Conservation (phyloP, 768 basidiomycete species). For the Symmetrospora coprosmae region DNA sequence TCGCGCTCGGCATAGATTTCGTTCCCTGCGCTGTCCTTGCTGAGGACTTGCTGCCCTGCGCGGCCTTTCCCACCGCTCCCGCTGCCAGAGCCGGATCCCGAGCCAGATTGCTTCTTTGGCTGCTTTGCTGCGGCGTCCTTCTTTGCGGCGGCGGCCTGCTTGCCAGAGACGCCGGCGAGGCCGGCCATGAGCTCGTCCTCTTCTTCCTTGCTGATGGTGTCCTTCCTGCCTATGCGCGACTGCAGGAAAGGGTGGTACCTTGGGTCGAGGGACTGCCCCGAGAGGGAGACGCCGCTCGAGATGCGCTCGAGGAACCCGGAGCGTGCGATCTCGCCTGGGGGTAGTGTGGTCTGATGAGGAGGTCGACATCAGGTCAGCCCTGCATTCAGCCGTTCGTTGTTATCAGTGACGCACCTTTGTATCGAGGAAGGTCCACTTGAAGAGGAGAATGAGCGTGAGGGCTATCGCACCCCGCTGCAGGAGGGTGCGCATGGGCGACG, state of each 20-base stretch:
- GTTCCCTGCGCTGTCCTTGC: neutral
- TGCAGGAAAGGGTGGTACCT: slow-evolving; percentile 80
- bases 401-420: neutral
- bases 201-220: slow-evolving; percentile 33
- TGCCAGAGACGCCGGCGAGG: neutral
- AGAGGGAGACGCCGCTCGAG: slow-evolving; percentile 39
- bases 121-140: too few relatives aligned
- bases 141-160: neutral
- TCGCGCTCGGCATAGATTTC: slow-evolving; percentile 14
- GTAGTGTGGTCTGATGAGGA: slow-evolving; percentile 26
- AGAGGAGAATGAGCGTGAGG: slow-evolving; percentile 28
- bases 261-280: slow-evolving; percentile 70
- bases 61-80: neutral
- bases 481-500: slow-evolving; percentile 20
- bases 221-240: slow-evolving; percentile 71
- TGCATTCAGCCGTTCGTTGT: neutral
- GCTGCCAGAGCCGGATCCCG: too few relatives aligned
- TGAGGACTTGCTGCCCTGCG: neutral
- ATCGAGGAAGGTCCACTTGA: slow-evolving; percentile 25
- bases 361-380: neutral
- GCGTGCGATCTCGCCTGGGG: slow-evolving; percentile 33
- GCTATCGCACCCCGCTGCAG: slow-evolving; percentile 33
- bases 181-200: slow-evolving; percentile 4
- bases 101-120: too few relatives aligned
- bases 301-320: slow-evolving; percentile 49